These are phyloP conservation scores for Acanthamoeba royreba DNA, from an alignment of 208 protist genomes.

Conservation along the genomic window DNA sequence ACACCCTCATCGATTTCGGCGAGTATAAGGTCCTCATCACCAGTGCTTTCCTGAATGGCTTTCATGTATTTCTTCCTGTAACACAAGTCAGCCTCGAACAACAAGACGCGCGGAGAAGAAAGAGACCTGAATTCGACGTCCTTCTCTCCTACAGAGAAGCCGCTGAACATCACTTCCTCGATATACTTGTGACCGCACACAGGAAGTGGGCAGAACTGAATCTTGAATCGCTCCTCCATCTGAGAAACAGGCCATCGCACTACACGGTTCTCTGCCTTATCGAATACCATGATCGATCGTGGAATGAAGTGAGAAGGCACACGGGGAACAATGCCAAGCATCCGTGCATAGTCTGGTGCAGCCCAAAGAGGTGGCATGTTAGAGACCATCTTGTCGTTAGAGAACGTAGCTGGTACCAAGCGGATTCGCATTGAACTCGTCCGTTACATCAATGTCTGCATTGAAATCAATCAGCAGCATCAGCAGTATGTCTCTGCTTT, in stretches of 20 bases:
- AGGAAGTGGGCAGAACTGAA: background rate
- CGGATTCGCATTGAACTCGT: conserved; percentile 18
- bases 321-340: conserved; percentile 25
- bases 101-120: background rate
- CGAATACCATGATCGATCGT: background rate
- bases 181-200: conserved; percentile 23
- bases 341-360: conserved; percentile 35
- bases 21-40: background rate
- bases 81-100: background rate
- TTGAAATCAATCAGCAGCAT: background rate
- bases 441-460: background rate
- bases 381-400: background rate
- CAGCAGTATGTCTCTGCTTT: background rate
- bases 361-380: background rate
- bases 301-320: conserved; percentile 17
- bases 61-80: background rate
- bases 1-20: conserved; percentile 22
- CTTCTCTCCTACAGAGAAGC: background rate
- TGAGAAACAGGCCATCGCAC: background rate
- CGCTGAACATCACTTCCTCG: conserved; percentile 48
- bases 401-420: background rate
- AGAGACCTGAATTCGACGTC: conserved; percentile 13
- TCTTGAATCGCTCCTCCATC: background rate
- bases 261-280: background rate
- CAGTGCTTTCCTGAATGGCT: background rate